Conservation (phyloP, 1,139 yeast genomes). For the Kurtzmaniella quercitrusa region DNA sequence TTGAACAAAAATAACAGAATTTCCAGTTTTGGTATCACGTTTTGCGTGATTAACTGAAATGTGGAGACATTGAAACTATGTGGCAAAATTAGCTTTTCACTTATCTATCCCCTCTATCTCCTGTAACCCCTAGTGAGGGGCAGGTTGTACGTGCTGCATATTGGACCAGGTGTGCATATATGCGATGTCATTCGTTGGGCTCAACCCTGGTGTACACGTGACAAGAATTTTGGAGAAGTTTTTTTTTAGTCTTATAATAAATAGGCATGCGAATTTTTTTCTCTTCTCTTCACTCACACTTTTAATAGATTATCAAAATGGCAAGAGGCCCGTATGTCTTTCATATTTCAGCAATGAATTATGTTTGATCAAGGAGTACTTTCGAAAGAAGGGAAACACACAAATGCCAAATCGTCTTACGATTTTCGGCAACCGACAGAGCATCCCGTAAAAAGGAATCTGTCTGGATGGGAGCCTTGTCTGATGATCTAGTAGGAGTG, state of each 20-base stretch:
- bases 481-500: slow-evolving; percentile 9
- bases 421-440: slow-evolving; percentile 12
- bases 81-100: neutral
- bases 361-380: slow-evolving; percentile 2
- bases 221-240: neutral
- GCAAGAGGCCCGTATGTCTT: slow-evolving; percentile 91
- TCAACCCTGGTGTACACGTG: slow-evolving; percentile 1
- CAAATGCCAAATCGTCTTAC: slow-evolving; percentile 11
- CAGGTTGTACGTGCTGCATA: neutral
- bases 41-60: neutral
- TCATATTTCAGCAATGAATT: slow-evolving; percentile 4
- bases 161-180: neutral
- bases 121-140: neutral
- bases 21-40: neutral
- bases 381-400: slow-evolving; percentile 6
- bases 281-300: slow-evolving; percentile 9
- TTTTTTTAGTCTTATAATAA: neutral
- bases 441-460: slow-evolving; percentile 10
- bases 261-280: slow-evolving; percentile 5
- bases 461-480: slow-evolving; percentile 40
- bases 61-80: neutral
- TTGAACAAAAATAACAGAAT: too few species aligned
- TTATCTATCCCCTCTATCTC: neutral
- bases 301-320: slow-evolving; percentile 49
- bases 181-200: neutral